A percentile compares a stretch with the other conserved stretches of the same genome.
Evolutionary conservation across 306 rosid species (phyloP).

Genomic region (Coriaria nepalensis): DNA sequence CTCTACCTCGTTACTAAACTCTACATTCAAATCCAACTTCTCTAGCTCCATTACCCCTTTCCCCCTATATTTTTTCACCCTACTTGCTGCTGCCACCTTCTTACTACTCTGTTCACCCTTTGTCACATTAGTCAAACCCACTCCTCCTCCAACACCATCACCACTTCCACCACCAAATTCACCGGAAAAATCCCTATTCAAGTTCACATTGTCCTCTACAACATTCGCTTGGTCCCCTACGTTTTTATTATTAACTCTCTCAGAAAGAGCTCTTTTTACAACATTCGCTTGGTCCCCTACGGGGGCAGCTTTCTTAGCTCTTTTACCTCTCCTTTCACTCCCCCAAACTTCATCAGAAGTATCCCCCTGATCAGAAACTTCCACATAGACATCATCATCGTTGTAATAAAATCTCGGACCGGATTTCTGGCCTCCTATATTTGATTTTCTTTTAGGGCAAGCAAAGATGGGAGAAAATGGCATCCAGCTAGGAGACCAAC

Average conservation of each 20-base stretch:
- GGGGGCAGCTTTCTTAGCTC: slow-evolving; percentile 11
- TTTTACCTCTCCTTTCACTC: slow-evolving; percentile 15
- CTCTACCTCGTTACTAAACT: slow-evolving; percentile 87
- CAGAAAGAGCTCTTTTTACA: slow-evolving; percentile 16
- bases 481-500: slow-evolving; percentile 38
- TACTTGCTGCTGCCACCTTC: slow-evolving; percentile 12
- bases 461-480: slow-evolving; percentile 67
- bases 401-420: slow-evolving; percentile 29
- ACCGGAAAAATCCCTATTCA: slow-evolving; percentile 1
- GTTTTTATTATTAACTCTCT: slow-evolving; percentile 24
- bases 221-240: slow-evolving; percentile 15
- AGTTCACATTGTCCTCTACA: slow-evolving; percentile 18
- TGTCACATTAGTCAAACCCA: slow-evolving; percentile 6
- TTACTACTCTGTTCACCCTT: slow-evolving; percentile 42
- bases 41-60: slow-evolving; percentile 59
- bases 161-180: slow-evolving; percentile 1
- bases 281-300: too few species aligned
- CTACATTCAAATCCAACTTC: slow-evolving; percentile 90
- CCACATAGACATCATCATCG: slow-evolving; percentile 30
- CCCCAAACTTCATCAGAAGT: slow-evolving; percentile 51
- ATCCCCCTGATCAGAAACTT: slow-evolving; percentile 37
- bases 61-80: slow-evolving; percentile 27
- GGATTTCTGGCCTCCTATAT: slow-evolving; percentile 6
- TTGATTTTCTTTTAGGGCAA: slow-evolving; percentile 21
- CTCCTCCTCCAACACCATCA: slow-evolving; percentile 13